These are phyloP conservation scores for Gossypium bickii DNA, from an alignment of 345 rosid species.

Conservation along the genomic window DNA sequence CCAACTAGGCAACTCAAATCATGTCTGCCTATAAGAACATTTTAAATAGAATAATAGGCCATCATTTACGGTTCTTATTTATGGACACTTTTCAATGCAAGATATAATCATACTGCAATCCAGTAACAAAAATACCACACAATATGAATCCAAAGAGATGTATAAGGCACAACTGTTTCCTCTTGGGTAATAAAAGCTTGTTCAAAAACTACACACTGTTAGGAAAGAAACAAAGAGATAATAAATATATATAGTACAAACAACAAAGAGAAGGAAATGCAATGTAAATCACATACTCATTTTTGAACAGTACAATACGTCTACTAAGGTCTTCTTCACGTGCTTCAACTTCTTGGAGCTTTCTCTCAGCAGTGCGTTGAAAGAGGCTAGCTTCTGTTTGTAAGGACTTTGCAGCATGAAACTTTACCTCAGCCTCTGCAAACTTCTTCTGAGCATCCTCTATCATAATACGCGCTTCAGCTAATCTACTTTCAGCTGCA, in stretches of 20 bases:
- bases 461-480: conserved; percentile 61
- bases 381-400: conserved; percentile 65
- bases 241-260: background rate
- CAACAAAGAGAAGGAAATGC: background rate
- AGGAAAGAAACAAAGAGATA: background rate
- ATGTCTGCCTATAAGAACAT: background rate
- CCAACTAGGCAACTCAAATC: background rate
- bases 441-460: conserved; percentile 69
- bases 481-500: conserved; percentile 58
- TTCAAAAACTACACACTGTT: background rate
- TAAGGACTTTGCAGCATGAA: conserved; percentile 62
- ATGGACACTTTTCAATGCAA: background rate
- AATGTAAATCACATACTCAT: conserved; percentile 54
- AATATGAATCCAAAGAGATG: background rate
- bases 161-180: background rate
- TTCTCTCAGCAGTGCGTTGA: conserved; percentile 80
- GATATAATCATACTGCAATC: background rate
- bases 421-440: conserved; percentile 59
- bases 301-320: conserved; percentile 53
- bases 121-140: background rate
- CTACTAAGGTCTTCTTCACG: conserved; percentile 78
- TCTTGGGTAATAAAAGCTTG: background rate
- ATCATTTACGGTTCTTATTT: background rate
- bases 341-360: conserved; percentile 72
- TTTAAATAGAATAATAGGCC: background rate